Percentiles rank a stretch among this genome's conserved stretches.
Conservation (phyloP, 441 rosid genomes). For the Brassica hybrid region DNA sequence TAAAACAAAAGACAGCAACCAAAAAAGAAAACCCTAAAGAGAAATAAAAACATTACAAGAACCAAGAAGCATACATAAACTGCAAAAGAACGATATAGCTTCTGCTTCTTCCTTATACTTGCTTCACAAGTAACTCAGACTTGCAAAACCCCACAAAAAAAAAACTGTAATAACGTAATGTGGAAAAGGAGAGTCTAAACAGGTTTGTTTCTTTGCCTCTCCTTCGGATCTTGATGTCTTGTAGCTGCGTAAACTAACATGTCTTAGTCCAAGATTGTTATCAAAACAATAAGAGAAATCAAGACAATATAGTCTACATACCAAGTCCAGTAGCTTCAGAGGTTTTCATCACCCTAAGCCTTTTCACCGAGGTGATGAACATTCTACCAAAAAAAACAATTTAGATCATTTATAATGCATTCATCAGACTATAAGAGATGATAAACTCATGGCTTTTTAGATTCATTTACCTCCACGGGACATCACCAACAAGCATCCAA, state of each 20-base stretch:
- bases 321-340: slow-evolving; percentile 34
- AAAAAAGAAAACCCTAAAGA: slow-evolving; percentile 37
- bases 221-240: slow-evolving; percentile 58
- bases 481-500: slow-evolving; percentile 76
- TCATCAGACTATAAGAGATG: neutral
- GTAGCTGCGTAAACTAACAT: slow-evolving; percentile 53
- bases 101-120: slow-evolving; percentile 51
- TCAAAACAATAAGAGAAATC: slow-evolving; percentile 35
- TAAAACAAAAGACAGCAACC: slow-evolving; percentile 30
- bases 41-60: slow-evolving; percentile 38
- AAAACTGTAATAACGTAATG: slow-evolving; percentile 24
- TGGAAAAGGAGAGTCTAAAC: slow-evolving; percentile 42
- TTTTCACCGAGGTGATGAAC: slow-evolving; percentile 25
- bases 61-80: slow-evolving; percentile 42
- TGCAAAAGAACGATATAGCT: slow-evolving; percentile 40
- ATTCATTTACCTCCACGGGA: slow-evolving; percentile 61
- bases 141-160: slow-evolving; percentile 15
- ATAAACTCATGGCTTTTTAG: neutral
- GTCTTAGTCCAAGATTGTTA: neutral
- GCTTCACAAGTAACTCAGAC: slow-evolving; percentile 30
- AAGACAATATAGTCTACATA: slow-evolving; percentile 8
- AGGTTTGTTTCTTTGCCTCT: slow-evolving; percentile 62
- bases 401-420: neutral
- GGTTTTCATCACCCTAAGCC: slow-evolving; percentile 31
- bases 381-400: neutral